Percentiles rank a stretch among this genome's conserved stretches.
Evolutionary conservation across 2,329 filamentous ascomycete species (phyloP).

Genomic region (Endoconidiophora laricicola): DNA sequence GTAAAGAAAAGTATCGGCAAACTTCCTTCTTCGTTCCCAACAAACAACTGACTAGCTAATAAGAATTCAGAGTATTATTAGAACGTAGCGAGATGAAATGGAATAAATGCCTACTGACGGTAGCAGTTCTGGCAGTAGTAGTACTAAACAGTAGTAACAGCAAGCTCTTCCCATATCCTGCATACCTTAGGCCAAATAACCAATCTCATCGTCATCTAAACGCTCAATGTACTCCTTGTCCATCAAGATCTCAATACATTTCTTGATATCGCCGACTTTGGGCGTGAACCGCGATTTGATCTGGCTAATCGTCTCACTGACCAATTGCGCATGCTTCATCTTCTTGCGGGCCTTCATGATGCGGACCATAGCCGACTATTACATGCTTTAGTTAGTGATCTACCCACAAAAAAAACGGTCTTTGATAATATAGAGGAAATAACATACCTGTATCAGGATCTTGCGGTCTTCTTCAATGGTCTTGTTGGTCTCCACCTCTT

Average conservation of each 20-base stretch:
- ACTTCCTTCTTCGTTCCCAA: no score
- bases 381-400: slow-evolving; percentile 8
- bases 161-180: neutral
- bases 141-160: no score
- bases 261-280: slow-evolving; percentile 93
- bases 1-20: no score
- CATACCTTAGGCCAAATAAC: slow-evolving; percentile 66
- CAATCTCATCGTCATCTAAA: slow-evolving; percentile 81
- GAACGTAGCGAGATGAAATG: no score
- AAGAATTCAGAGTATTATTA: no score
- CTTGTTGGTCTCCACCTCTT: slow-evolving; percentile 95
- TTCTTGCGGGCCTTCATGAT: slow-evolving; percentile 99
- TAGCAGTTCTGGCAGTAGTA: neutral
- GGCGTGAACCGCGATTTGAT: slow-evolving; percentile 87
- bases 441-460: slow-evolving; percentile 77
- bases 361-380: slow-evolving; percentile 86
- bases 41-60: no score
- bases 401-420: neutral
- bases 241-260: slow-evolving; percentile 94
- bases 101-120: no score
- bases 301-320: slow-evolving; percentile 89
- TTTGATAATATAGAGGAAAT: slow-evolving; percentile 14
- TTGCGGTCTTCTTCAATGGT: slow-evolving; percentile 98
- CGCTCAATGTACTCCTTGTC: slow-evolving; percentile 99
- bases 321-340: slow-evolving; percentile 92